Percentiles rank a stretch among this genome's conserved stretches.
These are phyloP conservation scores for Sorghum bicolor DNA, from an alignment of 176 grass and related monocot genomes.

Conservation along the genomic window Sorghum_bicolor_NCBIv3 NC_012877.2:45897501-45898000, in stretches of 20 bases:
- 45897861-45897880: conserved; percentile 73
- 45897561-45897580: conserved; percentile 94
- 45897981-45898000: neutral
- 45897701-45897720: conserved; percentile 82
- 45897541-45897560: conserved; percentile 97
- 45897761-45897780: conserved; percentile 93
- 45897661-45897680: conserved; percentile 56
- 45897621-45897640: conserved; percentile 86
- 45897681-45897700: conserved; percentile 73
- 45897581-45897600: conserved; percentile 73
- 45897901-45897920: neutral
- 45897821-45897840: conserved; percentile 86
- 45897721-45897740: conserved; percentile 75
- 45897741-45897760: conserved; percentile 76
- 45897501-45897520: neutral
- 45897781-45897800: conserved; percentile 74
- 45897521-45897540: conserved; percentile 47
- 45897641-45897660: conserved; percentile 90
- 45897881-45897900: conserved; percentile 31
- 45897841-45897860: conserved; percentile 87
- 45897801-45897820: conserved; percentile 72
- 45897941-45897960: neutral
- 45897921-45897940: neutral
- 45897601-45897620: conserved; percentile 70
- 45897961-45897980: neutral